These are phyloP conservation scores for Podila epigama DNA, from an alignment of 192 early-diverging fungal species.

Conservation along the genomic window DNA sequence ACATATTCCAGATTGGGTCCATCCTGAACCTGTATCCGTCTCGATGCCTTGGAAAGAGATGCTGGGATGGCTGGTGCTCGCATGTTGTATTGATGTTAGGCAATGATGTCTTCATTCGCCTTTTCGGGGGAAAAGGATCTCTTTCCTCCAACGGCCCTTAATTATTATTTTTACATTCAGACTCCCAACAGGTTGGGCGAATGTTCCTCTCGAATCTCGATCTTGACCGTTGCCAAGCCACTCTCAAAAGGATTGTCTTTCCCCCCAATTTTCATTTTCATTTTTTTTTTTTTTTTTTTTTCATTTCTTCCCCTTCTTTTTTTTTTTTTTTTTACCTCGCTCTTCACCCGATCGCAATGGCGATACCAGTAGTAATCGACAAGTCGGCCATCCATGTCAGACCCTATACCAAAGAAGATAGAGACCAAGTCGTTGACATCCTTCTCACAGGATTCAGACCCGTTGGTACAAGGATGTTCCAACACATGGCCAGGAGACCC, in stretches of 20 bases:
- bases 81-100: neutral
- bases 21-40: constrained; percentile 19
- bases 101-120: too few species aligned
- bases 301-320: constrained; percentile 6
- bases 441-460: constrained; percentile 5
- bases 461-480: constrained; percentile 1
- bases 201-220: too few species aligned
- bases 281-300: neutral
- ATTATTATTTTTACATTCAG: too few species aligned
- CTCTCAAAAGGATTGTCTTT: neutral
- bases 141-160: too few species aligned
- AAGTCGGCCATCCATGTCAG: constrained; percentile 21
- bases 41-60: constrained; percentile 27
- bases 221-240: too few species aligned
- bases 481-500: neutral
- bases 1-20: constrained; percentile 46
- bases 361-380: constrained; percentile 2
- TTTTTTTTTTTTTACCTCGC: neutral
- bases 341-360: neutral
- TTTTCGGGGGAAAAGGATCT: too few species aligned
- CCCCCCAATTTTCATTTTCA: neutral
- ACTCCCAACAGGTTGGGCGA: too few species aligned
- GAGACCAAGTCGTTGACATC: constrained; percentile 29
- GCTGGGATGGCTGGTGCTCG: constrained; percentile 25
- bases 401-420: constrained; percentile 17